These are phyloP conservation scores for Podaxis sp. DNA, from an alignment of 768 basidiomycete species.

Conservation along the genomic window DNA sequence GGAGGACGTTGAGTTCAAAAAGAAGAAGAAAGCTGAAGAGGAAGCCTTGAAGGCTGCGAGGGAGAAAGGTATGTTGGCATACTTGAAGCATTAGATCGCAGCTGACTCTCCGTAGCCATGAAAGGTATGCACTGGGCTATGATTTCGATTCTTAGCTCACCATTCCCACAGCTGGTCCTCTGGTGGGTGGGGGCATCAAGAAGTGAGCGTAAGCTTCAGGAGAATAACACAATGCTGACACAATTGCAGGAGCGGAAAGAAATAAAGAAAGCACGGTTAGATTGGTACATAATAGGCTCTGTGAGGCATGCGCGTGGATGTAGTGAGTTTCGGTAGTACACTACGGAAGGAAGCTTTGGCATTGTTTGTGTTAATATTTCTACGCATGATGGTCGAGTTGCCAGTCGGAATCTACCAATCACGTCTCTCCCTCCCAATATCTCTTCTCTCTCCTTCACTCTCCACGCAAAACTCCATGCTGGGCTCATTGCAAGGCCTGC, in stretches of 20 bases:
- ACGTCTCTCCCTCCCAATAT: constrained; percentile 22
- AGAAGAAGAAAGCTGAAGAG: constrained; percentile 73
- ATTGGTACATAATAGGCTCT: not conserved
- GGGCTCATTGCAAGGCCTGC: constrained; percentile 66
- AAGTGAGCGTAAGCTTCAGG: constrained; percentile 56
- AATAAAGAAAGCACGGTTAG: constrained; percentile 36
- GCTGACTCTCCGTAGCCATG: constrained; percentile 38
- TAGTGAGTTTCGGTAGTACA: constrained; percentile 15
- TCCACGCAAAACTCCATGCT: constrained; percentile 54
- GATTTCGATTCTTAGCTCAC: constrained; percentile 14
- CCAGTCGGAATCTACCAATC: constrained; percentile 22
- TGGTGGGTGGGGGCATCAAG: constrained; percentile 78
- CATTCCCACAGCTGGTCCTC: constrained; percentile 55
- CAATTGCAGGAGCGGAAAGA: constrained; percentile 65
- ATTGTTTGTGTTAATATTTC: constrained; percentile 37
- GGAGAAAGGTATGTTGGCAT: constrained; percentile 55
- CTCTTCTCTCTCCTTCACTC: constrained; percentile 17
- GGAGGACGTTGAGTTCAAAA: constrained; percentile 72
- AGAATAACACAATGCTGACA: not conserved
- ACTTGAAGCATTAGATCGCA: constrained; percentile 1
- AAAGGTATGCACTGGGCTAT: constrained; percentile 44
- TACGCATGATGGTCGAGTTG: constrained; percentile 18
- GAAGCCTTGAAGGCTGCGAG: constrained; percentile 71
- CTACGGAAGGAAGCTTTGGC: constrained; percentile 32
- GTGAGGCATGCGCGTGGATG: constrained; percentile 7